Percentiles rank a stretch among this genome's conserved stretches.
Evolutionary conservation across 441 rosid genomes (phyloP).

Genomic region (Adansonia gregorii): DNA sequence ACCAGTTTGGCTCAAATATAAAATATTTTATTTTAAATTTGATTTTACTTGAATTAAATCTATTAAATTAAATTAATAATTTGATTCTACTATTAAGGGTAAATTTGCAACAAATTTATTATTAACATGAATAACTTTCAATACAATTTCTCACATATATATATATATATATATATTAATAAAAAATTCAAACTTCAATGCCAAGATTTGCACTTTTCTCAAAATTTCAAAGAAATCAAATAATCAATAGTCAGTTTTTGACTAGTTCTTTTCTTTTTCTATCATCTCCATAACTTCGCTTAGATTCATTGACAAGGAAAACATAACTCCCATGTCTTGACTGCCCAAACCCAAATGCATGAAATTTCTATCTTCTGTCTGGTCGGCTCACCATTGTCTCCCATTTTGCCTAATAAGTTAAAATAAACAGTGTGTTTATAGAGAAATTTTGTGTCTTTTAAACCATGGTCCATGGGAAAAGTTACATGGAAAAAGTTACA

Average conservation of each 20-base stretch:
- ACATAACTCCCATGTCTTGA: neutral
- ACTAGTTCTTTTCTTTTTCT: neutral
- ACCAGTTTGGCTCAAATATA: no score
- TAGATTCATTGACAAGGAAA: neutral
- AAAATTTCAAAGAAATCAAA: neutral
- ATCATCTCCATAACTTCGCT: neutral
- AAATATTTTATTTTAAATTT: no score
- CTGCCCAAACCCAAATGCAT: neutral
- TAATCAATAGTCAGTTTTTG: constrained; percentile 2
- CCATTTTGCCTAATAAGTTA: constrained; percentile 18
- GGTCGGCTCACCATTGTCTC: neutral
- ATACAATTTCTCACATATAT: no score
- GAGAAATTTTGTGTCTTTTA: neutral
- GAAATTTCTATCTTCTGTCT: constrained; percentile 17
- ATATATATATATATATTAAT: no score
- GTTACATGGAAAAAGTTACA: constrained; percentile 12
- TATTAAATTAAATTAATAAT: no score
- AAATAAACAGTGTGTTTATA: neutral
- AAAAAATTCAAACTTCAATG: neutral
- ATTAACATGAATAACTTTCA: no score
- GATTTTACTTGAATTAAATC: no score
- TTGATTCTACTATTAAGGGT: no score
- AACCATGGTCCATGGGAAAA: neutral
- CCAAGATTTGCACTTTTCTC: neutral
- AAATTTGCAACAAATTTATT: no score